Conservation (phyloP, 1,284 basidiomycete species). For the Trichosporon sp. region DNA sequence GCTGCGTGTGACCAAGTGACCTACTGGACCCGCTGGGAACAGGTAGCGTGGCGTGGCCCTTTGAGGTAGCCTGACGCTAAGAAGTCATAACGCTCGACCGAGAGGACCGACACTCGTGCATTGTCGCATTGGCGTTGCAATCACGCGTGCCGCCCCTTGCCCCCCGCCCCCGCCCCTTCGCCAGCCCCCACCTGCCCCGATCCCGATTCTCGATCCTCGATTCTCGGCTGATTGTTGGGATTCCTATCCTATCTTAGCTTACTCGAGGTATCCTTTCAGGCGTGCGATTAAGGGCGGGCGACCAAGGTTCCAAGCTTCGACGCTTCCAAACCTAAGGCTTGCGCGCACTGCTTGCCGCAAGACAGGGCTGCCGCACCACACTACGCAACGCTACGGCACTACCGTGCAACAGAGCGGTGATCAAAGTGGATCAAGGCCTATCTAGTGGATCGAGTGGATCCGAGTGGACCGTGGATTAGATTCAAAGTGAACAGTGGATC, state of each 20-base stretch:
- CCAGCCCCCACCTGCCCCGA: conserved; percentile 6
- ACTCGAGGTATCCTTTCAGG: not conserved
- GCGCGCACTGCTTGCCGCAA: not conserved
- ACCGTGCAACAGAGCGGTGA: conserved; percentile 10
- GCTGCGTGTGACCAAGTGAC: not conserved
- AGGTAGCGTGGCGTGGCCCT: not conserved
- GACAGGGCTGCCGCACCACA: too few species aligned
- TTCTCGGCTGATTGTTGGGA: conserved; percentile 13
- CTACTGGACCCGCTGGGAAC: not conserved
- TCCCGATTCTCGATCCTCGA: conserved; percentile 10
- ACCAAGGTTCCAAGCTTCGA: not conserved
- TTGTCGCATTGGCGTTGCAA: conserved; percentile 14
- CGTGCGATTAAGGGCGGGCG: not conserved
- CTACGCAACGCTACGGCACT: not conserved
- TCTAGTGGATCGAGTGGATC: conserved; percentile 11
- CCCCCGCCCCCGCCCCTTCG: not conserved
- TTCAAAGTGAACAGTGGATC: conserved; percentile 8
- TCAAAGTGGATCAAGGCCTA: conserved; percentile 10
- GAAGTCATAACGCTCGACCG: not conserved
- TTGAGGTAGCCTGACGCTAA: conserved; percentile 10
- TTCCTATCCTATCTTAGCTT: not conserved
- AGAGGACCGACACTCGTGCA: not conserved
- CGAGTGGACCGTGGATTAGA: conserved; percentile 9
- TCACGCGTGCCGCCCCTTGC: not conserved
- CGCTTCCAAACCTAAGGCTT: not conserved